Conservation (phyloP, 2,329 filamentous ascomycete species). For the Gaeumannomyces sp. region DNA sequence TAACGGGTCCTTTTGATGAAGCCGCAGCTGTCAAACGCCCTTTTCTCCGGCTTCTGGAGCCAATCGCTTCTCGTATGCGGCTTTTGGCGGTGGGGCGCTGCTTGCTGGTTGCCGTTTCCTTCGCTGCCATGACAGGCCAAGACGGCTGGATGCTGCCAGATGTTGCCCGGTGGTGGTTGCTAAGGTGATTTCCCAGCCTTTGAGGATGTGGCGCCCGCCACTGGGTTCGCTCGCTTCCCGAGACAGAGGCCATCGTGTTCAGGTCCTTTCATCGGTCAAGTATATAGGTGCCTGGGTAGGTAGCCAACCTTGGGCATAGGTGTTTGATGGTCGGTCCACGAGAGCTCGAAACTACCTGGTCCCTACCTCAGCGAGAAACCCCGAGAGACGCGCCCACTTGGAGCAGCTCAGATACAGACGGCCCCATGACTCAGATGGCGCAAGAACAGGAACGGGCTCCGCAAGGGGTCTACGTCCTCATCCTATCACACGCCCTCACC, state of each 20-base stretch:
- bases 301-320: not conserved
- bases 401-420: not conserved
- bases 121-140: not conserved
- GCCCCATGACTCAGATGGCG: not conserved
- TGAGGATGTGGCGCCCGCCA: not conserved
- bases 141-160: not conserved
- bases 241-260: too few relatives aligned
- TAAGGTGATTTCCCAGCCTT: not conserved
- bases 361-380: too few relatives aligned
- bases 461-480: slow-evolving; percentile 1
- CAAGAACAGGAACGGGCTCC: too few relatives aligned
- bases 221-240: not conserved
- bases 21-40: not conserved
- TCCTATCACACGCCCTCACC: slow-evolving; percentile 29
- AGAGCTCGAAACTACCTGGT: too few relatives aligned
- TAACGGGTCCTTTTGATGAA: not conserved
- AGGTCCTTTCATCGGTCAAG: not conserved
- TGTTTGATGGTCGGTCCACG: not conserved
- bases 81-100: not conserved
- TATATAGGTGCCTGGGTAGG: too few relatives aligned
- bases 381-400: too few relatives aligned
- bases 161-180: not conserved
- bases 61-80: not conserved
- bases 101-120: not conserved
- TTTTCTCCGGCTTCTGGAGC: too few relatives aligned